Percentiles rank a stretch among this genome's conserved stretches.
These are phyloP conservation scores for Strobilomyces dryophilus DNA, from an alignment of 768 basidiomycete species.

Conservation along the genomic window DNA sequence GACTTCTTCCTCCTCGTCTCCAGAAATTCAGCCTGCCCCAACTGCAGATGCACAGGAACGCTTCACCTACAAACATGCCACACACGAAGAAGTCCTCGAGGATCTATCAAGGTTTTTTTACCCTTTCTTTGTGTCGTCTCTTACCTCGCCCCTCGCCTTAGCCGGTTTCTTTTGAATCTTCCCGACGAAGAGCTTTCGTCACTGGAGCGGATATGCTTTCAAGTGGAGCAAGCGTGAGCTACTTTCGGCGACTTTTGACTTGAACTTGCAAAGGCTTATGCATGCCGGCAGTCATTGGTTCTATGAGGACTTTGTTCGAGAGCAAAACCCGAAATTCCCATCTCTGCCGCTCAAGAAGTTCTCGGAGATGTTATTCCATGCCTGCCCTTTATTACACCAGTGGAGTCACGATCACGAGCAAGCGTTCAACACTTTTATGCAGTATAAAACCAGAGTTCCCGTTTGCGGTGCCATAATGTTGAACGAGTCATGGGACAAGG, in stretches of 20 bases:
- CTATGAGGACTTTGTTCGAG: conserved; percentile 97
- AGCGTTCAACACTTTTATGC: conserved; percentile 87
- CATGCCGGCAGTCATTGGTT: conserved; percentile 83
- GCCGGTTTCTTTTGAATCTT: conserved; percentile 95
- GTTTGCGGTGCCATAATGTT: conserved; percentile 98
- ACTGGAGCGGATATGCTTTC: conserved; percentile 93
- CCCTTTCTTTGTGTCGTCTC: conserved; percentile 6
- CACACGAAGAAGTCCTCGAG: conserved; percentile 83
- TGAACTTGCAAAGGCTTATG: conserved; percentile 13
- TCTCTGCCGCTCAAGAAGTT: conserved; percentile 89
- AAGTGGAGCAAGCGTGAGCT: conserved; percentile 97
- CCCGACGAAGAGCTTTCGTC: conserved; percentile 90
- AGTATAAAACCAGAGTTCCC: conserved; percentile 94
- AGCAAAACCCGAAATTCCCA: conserved; percentile 82
- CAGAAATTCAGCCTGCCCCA: conserved; percentile 57
- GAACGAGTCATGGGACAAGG: conserved; percentile 91
- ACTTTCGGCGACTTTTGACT: conserved; percentile 4
- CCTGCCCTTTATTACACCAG: conserved; percentile 76
- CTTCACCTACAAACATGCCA: conserved; percentile 64
- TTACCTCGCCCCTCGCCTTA: conserved; percentile 31
- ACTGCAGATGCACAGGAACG: conserved; percentile 36
- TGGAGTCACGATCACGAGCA: conserved; percentile 84
- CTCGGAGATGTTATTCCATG: conserved; percentile 84
- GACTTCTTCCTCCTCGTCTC: conserved; percentile 77
- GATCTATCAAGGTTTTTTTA: conserved; percentile 75